Evolutionary conservation across 345 rosid species (phyloP).

Genomic region (Melaleuca quinquenervia): DNA sequence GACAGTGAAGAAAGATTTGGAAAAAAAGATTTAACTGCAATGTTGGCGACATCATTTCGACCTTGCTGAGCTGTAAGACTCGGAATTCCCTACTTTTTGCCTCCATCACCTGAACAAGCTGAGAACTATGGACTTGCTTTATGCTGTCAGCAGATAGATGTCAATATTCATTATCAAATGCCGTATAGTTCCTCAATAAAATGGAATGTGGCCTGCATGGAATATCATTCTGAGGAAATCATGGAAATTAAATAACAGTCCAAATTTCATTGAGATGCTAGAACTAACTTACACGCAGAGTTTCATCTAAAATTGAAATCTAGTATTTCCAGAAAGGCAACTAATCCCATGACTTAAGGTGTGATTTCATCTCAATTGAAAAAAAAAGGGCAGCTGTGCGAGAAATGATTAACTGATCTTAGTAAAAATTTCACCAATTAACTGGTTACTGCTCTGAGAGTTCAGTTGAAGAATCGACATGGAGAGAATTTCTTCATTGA

Average conservation of each 20-base stretch:
- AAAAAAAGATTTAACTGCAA: background rate
- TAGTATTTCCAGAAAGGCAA: background rate
- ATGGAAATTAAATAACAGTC: background rate
- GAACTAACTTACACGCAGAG: background rate
- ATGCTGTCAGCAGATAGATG: background rate
- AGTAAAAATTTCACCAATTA: background rate
- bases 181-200: background rate
- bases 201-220: background rate
- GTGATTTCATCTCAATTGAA: background rate
- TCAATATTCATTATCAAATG: background rate
- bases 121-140: background rate
- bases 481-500: background rate
- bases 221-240: background rate
- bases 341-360: background rate
- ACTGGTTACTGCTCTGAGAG: background rate
- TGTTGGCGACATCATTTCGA: background rate
- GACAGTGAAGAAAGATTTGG: background rate
- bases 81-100: background rate
- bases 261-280: background rate
- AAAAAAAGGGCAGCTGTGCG: background rate
- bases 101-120: background rate
- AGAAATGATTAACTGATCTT: background rate
- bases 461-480: background rate
- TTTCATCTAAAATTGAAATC: background rate
- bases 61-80: background rate